These are phyloP conservation scores for Macrolepiota fuliginosa DNA, from an alignment of 768 basidiomycete genomes.

Conservation along the genomic window DNA sequence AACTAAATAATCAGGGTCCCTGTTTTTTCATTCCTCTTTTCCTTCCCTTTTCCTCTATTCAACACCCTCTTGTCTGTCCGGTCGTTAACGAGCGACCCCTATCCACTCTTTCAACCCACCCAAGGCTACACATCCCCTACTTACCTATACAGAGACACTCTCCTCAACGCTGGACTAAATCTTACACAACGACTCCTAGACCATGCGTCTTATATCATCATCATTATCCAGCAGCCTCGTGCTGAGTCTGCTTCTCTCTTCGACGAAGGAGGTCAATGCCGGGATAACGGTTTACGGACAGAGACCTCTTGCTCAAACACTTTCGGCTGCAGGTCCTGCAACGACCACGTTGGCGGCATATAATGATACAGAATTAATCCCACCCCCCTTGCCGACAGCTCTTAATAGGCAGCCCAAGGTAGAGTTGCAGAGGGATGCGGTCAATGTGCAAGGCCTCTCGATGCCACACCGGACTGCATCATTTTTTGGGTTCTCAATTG, in stretches of 20 bases:
- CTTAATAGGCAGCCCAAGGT: conserved; percentile 43
- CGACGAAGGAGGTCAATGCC: not conserved
- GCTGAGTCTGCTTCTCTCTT: not conserved
- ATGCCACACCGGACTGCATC: conserved; percentile 43
- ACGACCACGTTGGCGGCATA: conserved; percentile 43
- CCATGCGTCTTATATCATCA: not conserved
- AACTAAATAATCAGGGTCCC: not conserved
- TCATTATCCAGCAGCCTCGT: not conserved
- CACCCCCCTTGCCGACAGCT: conserved; percentile 48
- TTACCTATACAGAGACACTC: not conserved
- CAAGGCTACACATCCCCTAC: not conserved
- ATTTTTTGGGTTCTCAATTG: conserved; percentile 75
- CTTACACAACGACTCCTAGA: not conserved
- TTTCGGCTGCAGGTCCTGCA: conserved; percentile 2
- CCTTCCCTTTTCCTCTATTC: not conserved
- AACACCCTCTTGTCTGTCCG: not conserved
- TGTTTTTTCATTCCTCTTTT: not conserved
- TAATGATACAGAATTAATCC: conserved; percentile 45
- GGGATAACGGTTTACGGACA: conserved; percentile 32
- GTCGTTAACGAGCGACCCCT: not conserved
- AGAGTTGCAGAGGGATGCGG: conserved; percentile 34
- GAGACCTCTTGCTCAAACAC: conserved; percentile 25
- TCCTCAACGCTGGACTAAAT: not conserved
- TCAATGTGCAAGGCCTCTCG: conserved; percentile 30
- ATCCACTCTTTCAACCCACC: not conserved